Base-by-base conservation (phyloP, 2,329 filamentous ascomycete genomes). In the Fusarium ramigenum region DNA sequence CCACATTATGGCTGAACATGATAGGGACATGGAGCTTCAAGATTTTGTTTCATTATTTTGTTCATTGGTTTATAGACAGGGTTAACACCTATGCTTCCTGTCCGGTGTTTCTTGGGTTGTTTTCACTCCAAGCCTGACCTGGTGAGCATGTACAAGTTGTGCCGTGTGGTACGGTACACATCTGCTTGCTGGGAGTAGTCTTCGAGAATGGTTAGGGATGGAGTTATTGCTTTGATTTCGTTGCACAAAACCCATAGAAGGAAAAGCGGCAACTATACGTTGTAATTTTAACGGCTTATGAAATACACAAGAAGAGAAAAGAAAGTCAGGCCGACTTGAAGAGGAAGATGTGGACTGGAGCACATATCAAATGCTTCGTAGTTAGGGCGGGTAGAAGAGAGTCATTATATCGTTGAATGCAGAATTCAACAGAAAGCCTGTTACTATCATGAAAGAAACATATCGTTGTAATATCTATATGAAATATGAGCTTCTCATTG, bases 221-320 rank as follows among this genome's bases (percentile, higher is more conserved):
- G 70, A 66, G 64, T 65, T 74, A 65, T 71, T 77, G 76, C 66
- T 73, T 71, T 73, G 63, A 70, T 78, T 77, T 70, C 63, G 64
- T 74, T 77, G 67, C 66, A 62, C 75, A 78, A 74, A 74, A 71
- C 72, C 67, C 40, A 79, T 79, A 79, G 78, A 79, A 74, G 75
- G 77, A 78, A 79, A 76, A 78, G 74, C 72, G 77, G 75, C 76
- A 75, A 79, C 75, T 73, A 73, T 72, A 70, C 60, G 75, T 77
- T 79, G 78, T 79, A 79, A 77, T 78, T 78, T 73, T 79, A 79
- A 79, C 78, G 78, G 74, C 76, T 79, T 78, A 79, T 78, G 78
- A 79, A 71, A 77, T 61, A 63, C 64, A 42, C 42, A 67, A 75
- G 73, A 70, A 70, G 57, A 70, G 65, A 64, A 73, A 71, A 67